These are phyloP conservation scores for Ascochyta koolunga DNA, from an alignment of 2,329 filamentous ascomycete species.

Conservation along the genomic window DNA sequence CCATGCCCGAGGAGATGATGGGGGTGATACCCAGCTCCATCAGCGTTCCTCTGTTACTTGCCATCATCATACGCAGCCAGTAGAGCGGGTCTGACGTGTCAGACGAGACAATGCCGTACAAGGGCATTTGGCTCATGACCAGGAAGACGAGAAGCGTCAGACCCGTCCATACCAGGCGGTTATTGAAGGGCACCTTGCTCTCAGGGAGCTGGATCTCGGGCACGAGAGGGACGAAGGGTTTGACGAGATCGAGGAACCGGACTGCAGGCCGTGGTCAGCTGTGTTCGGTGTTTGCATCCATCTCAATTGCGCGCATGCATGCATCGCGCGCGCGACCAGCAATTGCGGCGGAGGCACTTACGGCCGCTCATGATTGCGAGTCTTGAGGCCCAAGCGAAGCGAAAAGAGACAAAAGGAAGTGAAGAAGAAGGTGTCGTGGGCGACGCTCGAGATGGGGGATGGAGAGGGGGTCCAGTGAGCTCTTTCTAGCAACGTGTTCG, in stretches of 20 bases:
- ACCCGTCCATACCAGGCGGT: slow-evolving; percentile 64
- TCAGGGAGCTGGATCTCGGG: slow-evolving; percentile 88
- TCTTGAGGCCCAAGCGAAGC: slow-evolving; percentile 39
- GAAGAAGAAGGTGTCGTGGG: slow-evolving; percentile 33
- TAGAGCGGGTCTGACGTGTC: slow-evolving; percentile 95
- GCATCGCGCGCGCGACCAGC: slow-evolving; percentile 7
- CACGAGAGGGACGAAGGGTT: slow-evolving; percentile 99
- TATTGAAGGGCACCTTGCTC: slow-evolving; percentile 98
- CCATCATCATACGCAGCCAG: slow-evolving; percentile 99
- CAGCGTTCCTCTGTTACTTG: slow-evolving; percentile 94
- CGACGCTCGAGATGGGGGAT: slow-evolving; percentile 36
- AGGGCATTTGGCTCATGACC: slow-evolving; percentile 98
- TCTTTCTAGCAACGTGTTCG: slow-evolving; percentile 41
- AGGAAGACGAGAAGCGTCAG: slow-evolving; percentile 94
- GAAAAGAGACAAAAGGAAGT: slow-evolving; percentile 43
- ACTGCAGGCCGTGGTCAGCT: slow-evolving; percentile 62
- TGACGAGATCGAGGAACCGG: slow-evolving; percentile 99
- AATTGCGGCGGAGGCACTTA: slow-evolving; percentile 51
- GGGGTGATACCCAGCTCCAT: slow-evolving; percentile 97
- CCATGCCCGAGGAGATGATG: slow-evolving; percentile 99
- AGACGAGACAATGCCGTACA: slow-evolving; percentile 98
- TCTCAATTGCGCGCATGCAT: slow-evolving; percentile 7
- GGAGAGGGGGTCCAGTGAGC: slow-evolving; percentile 38
- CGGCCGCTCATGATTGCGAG: slow-evolving; percentile 64
- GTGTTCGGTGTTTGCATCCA: slow-evolving; percentile 11